Evolutionary conservation across 441 rosid genomes (phyloP), one percentile per base, ranked within the genome.

Genomic region (Omphalea diandra): DNA sequence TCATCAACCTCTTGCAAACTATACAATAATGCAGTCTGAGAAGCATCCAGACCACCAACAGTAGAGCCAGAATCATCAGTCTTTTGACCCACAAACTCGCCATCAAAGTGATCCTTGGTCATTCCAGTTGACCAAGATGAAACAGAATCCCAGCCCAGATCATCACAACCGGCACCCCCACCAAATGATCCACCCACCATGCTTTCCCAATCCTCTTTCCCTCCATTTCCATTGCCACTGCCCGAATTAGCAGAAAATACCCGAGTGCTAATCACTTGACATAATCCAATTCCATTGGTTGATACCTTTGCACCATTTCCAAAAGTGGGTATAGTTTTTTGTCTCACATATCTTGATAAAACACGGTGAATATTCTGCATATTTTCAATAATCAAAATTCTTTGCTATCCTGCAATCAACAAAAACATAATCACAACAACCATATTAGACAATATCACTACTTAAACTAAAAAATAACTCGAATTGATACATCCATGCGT

Each of bases 81-180:
- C 68, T 20, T 78, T 32, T 74, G 83, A 10, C 80, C 88, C 69
- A 81, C 81, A n/a, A 75, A 60, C 66, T 82, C 83, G 32, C 97
- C 97, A 59, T 90, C 93, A 67, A 87, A 93, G 82, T 93, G 94
- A 65, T 87, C 98, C 78, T 90, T 87, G 1, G 94, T 86, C 76
- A 89, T 62, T 69, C 97, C 94, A 27, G 84, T 86, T 6, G 98
- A 89, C 98, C 97, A 90, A 55, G 88, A 88, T 6, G 97, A 88
- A 66, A 76, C 83, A 7, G 82, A 73, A 41, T 79, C 96, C 98
- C 97, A 93, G 18, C 84, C 91, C 26, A 79, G 77, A 64, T 80
- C 84, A 57, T 75, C 79, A 7, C 83, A 77, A 22, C 73, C 76
- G 52, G 49, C n/a, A n/a, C n/a, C 47, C 63, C 65, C 80, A 56